Evolutionary conservation across 345 rosid genomes (phyloP), one percentile per base, ranked within the genome.

Genomic region (Sisymbrium altissimum): DNA sequence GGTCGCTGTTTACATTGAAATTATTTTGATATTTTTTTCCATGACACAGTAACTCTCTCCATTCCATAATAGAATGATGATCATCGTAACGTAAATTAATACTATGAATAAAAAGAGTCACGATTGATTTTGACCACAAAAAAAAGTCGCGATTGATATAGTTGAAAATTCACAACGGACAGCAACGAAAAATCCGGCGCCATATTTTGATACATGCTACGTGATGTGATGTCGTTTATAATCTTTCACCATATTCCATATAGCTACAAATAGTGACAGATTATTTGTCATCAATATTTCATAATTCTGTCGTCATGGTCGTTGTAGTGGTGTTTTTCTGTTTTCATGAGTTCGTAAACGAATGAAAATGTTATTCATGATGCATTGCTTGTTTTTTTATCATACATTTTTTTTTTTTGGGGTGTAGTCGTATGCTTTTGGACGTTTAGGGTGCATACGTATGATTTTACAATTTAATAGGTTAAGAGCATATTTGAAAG

Each of bases 401-500:
- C 40, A 12, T 46, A 36, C 19, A 13, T n/a, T 52, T 9, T 11
- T 48, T 10, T 48, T 70, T 17, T 48, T 70, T 5, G 17, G 4
- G 66, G 60, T 25, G 39, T 69, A 56, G 17, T 10, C 21, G n/a
- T 59, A 36, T 71, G 40, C 10, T 71, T 60, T 49, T 33, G 15
- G 36, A 48, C 36, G 33, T 33, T 57, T 14, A 44, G 60, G 14
- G 29, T 58, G 35, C 23, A 30, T 19, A 45, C 58, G 27, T 71
- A 36, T 33, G 18, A 18, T 11, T 36, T 44, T 21, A 39, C 43
- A 39, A 62, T 14, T 18, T 45, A 23, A 21, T 54, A 32, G 46
- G 70, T 64, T 32, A 70, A 23, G 46, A 54, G 70, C 70, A 72
- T 64, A 64, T 72, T 21, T 53, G 48, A 54, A 14, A 53, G 11